These are phyloP conservation scores for Cruciata laevipes DNA, from an alignment of 257 asterid species.

Conservation along the genomic window DNA sequence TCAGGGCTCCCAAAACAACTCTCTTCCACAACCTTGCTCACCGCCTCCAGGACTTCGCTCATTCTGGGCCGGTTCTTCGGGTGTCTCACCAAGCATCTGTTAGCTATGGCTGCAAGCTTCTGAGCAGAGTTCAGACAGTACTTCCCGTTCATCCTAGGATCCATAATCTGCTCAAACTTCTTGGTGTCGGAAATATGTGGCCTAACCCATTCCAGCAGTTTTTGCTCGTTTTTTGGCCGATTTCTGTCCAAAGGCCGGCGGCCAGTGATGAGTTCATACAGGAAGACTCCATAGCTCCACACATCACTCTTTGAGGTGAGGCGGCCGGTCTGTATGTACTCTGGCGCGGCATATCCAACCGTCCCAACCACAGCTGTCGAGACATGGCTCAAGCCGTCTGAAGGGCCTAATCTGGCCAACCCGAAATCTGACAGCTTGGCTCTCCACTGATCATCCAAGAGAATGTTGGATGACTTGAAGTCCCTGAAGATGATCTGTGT, in stretches of 20 bases:
- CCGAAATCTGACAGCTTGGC: conserved; percentile 95
- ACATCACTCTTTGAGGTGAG: conserved; percentile 83
- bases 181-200: conserved; percentile 63
- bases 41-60: conserved; percentile 60
- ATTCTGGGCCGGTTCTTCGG: conserved; percentile 73
- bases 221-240: conserved; percentile 73
- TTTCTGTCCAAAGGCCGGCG: conserved; percentile 77
- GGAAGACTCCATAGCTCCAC: conserved; percentile 92
- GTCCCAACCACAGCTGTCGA: conserved; percentile 97
- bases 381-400: conserved; percentile 73
- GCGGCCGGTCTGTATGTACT: conserved; percentile 84
- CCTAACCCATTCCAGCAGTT: conserved; percentile 79
- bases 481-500: conserved; percentile 85
- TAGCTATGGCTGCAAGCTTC: conserved; percentile 83
- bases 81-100: conserved; percentile 54
- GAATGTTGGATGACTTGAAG: conserved; percentile 87
- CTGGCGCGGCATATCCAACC: conserved; percentile 93
- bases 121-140: conserved; percentile 55
- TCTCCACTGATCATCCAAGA: conserved; percentile 71
- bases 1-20: conserved; percentile 25
- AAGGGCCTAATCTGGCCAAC: conserved; percentile 75
- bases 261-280: conserved; percentile 87
- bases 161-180: conserved; percentile 69
- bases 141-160: conserved; percentile 65
- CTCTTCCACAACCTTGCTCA: conserved; percentile 41